A percentile compares a stretch with the other conserved stretches of the same genome.
phyloP scores from a whole-genome alignment of 2,329 filamentous ascomycete species.

The Pestalotiopsis sp. region DNA sequence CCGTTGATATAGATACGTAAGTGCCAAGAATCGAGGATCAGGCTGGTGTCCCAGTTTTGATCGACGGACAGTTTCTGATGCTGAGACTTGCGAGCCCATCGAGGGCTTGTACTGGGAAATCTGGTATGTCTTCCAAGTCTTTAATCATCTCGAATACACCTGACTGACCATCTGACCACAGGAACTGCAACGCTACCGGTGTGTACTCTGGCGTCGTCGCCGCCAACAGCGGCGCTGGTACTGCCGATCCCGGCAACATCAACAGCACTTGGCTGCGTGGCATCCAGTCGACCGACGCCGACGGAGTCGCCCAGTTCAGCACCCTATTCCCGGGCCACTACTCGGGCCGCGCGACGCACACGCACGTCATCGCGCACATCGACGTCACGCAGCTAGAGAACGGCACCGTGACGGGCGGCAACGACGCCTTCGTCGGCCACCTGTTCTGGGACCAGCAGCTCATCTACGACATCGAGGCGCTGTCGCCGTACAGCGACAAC shows the following conservation, averaged over 20 bases:
- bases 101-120: slow-evolving; percentile 50
- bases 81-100: slow-evolving; percentile 52
- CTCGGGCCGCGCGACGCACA: slow-evolving; percentile 44
- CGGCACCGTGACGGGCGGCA: slow-evolving; percentile 44
- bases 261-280: slow-evolving; percentile 42
- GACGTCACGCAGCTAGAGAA: slow-evolving; percentile 36
- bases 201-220: slow-evolving; percentile 46
- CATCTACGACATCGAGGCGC: slow-evolving; percentile 29
- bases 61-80: slow-evolving; percentile 55
- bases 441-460: slow-evolving; percentile 65
- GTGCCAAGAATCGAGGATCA: slow-evolving; percentile 36
- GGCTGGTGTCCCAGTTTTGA: slow-evolving; percentile 44
- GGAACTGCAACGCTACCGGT: slow-evolving; percentile 41
- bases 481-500: slow-evolving; percentile 1
- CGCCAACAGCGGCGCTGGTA: slow-evolving; percentile 40
- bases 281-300: slow-evolving; percentile 37
- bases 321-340: slow-evolving; percentile 46
- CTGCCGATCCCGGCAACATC: slow-evolving; percentile 34
- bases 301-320: slow-evolving; percentile 43
- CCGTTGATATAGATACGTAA: background rate
- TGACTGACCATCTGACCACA: background rate
- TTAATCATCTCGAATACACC: background rate
- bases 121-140: slow-evolving; percentile 33
- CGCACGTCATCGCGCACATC: slow-evolving; percentile 47
- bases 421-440: slow-evolving; percentile 60